Base-by-base conservation (phyloP, 805 yeast species). In the Priceomyces fermenticarens region DNA sequence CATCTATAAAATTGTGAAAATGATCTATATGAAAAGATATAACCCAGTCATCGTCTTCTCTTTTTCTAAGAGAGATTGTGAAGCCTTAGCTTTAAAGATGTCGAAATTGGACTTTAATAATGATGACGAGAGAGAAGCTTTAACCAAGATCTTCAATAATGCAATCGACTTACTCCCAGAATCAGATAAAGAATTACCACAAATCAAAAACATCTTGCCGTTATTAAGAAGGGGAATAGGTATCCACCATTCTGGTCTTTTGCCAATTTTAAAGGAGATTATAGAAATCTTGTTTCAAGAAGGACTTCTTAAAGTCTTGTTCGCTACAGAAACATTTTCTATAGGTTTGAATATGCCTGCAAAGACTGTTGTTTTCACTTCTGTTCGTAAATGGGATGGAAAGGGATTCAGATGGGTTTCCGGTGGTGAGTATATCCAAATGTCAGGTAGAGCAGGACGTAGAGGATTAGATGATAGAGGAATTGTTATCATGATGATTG, bases 391-490 rank as follows among this genome's bases (percentile, higher is more conserved):
- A 63, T 93, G 97, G 96, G 99, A 93, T 68, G 99, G 99, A 54
- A 81, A 80, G 47, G 95, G 91, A 13, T 89, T 91, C 74, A 82
- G 99, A 67, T 93, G 99, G 99, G 97, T 93, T 26, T 87, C 96
- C 42, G 99, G 99, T 44, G 99, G 99, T 72, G 99, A 93, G 68
- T 93, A 93, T 66, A 93, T 93, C 58, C 99, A 93, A 70, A 93
- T 93, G 99, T 88, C 97, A 34, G 99, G 99, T 51, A 83, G 99
- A 66, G 99, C 99, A 15, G 99, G 99, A 54, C 90, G 99, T 75
- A 87, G 99, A 77, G 99, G 99, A 58, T 77, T 93, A 53, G 99
- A 93, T 75, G 99, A 93, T 62, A 85, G 99, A 63, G 99, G 99
- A 69, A 89, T 93, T 63, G 99, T 93, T 37, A 93, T 93, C 51